A percentile compares a stretch with the other conserved stretches of the same genome.
phyloP scores from a whole-genome alignment of 306 rosid species.

The Cicer pinnatifidum region DNA sequence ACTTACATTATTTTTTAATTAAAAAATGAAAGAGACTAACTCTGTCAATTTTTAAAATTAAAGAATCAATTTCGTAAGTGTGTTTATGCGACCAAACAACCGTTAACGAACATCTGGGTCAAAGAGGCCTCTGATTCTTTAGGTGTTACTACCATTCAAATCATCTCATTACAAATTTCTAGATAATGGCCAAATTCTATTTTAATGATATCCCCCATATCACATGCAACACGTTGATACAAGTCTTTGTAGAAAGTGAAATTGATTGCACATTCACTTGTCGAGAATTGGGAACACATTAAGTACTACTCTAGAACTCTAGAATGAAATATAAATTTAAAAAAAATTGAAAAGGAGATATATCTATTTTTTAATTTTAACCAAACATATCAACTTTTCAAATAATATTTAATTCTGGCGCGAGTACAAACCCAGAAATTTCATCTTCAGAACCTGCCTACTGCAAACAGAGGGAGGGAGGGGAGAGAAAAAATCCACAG shows the following conservation, averaged over 20 bases:
- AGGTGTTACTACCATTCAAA: not conserved
- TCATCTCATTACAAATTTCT: not conserved
- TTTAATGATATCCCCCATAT: not conserved
- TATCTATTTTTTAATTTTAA: too few relatives aligned
- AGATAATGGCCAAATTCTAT: not conserved
- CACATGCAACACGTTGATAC: not conserved
- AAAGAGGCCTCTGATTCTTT: not conserved
- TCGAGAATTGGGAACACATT: not conserved
- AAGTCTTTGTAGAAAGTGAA: not conserved
- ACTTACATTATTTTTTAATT: too few relatives aligned
- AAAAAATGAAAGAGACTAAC: too few relatives aligned
- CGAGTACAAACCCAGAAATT: not conserved
- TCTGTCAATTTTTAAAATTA: too few relatives aligned
- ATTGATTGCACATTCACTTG: not conserved
- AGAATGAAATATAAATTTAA: too few relatives aligned
- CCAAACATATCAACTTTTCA: too few relatives aligned
- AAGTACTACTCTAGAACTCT: too few relatives aligned
- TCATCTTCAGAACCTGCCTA: not conserved
- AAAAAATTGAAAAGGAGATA: too few relatives aligned
- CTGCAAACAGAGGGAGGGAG: not conserved
- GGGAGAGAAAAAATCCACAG: not conserved
- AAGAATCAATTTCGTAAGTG: too few relatives aligned
- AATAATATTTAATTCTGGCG: too few relatives aligned
- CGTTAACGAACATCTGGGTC: not conserved
- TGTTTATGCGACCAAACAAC: not conserved